phyloP scores from a whole-genome alignment of 768 basidiomycete species.

The Leccinum obscurum region DNA sequence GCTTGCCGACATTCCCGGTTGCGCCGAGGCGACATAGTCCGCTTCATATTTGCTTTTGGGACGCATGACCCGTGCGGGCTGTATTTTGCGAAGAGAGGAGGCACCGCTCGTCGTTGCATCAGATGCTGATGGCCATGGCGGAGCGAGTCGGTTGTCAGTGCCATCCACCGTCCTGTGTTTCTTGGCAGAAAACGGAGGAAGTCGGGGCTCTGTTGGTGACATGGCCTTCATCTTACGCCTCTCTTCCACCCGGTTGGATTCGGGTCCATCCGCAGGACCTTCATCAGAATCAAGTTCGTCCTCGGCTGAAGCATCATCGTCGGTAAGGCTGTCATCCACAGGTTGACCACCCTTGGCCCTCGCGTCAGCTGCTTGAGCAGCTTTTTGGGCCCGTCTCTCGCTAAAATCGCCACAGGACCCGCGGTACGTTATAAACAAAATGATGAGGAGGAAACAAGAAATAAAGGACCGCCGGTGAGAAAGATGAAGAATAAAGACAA shows the following conservation, averaged over 20 bases:
- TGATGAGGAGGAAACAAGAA: neutral
- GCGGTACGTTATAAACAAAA: conserved; percentile 4
- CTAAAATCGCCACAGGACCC: conserved; percentile 32
- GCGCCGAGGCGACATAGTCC: conserved; percentile 20
- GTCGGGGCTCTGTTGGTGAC: conserved; percentile 19
- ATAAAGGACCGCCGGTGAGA: conserved; percentile 14
- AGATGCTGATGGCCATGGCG: conserved; percentile 23
- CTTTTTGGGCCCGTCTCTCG: conserved; percentile 57
- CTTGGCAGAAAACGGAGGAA: conserved; percentile 24
- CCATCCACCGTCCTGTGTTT: conserved; percentile 22
- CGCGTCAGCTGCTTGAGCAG: conserved; percentile 50
- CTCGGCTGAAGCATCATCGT: conserved; percentile 33
- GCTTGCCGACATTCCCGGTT: conserved; percentile 16
- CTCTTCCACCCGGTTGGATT: conserved; percentile 22
- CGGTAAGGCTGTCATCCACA: conserved; percentile 29
- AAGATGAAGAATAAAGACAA: neutral
- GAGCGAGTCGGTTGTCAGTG: conserved; percentile 19
- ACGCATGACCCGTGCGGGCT: conserved; percentile 26
- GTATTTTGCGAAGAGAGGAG: conserved; percentile 23
- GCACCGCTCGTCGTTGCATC: conserved; percentile 14
- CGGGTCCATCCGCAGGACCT: conserved; percentile 24
- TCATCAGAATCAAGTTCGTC: conserved; percentile 42
- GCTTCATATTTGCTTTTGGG: conserved; percentile 28
- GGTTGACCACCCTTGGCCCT: conserved; percentile 38
- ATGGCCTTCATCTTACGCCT: conserved; percentile 26